Conservation (phyloP, 192 early-diverging fungal genomes). For the Podila clonocystis region DNA sequence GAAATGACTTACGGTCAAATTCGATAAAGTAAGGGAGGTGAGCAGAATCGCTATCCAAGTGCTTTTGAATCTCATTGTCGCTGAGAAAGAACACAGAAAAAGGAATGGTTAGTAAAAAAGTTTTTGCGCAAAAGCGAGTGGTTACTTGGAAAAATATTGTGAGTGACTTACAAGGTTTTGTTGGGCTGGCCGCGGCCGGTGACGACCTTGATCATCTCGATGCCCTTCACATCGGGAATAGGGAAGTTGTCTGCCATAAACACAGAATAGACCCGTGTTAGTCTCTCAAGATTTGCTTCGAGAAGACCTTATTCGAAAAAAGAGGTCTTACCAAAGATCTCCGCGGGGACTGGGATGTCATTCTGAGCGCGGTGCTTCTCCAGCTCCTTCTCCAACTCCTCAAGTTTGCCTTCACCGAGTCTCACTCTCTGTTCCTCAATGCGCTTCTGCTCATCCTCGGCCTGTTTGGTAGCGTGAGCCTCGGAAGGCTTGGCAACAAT, state of each 20-base stretch:
- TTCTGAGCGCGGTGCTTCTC: constrained; percentile 61
- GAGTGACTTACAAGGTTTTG: constrained; percentile 48
- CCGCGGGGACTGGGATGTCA: constrained; percentile 60
- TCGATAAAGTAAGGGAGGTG: constrained; percentile 64
- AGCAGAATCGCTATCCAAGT: constrained; percentile 57
- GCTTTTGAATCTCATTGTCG: constrained; percentile 57
- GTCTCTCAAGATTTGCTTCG: not conserved
- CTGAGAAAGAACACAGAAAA: constrained; percentile 22
- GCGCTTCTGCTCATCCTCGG: constrained; percentile 61
- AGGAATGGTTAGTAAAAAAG: constrained; percentile 6
- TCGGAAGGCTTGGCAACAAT: constrained; percentile 67
- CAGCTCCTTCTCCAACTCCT: constrained; percentile 56
- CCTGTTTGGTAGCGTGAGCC: constrained; percentile 57
- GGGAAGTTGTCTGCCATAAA: constrained; percentile 54
- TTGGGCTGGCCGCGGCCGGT: constrained; percentile 55
- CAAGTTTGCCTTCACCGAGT: constrained; percentile 58
- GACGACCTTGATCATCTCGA: constrained; percentile 61
- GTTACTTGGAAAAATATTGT: not conserved
- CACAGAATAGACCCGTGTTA: not conserved
- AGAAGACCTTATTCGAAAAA: not conserved
- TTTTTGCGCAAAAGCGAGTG: too few species aligned
- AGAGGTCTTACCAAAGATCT: constrained; percentile 52
- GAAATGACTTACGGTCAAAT: constrained; percentile 58
- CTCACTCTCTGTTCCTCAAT: constrained; percentile 55
- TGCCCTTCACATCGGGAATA: constrained; percentile 60